phyloP scores from a whole-genome alignment of 495 filamentous ascomycete species.

The Hypoxylon lienhwacheense region DNA sequence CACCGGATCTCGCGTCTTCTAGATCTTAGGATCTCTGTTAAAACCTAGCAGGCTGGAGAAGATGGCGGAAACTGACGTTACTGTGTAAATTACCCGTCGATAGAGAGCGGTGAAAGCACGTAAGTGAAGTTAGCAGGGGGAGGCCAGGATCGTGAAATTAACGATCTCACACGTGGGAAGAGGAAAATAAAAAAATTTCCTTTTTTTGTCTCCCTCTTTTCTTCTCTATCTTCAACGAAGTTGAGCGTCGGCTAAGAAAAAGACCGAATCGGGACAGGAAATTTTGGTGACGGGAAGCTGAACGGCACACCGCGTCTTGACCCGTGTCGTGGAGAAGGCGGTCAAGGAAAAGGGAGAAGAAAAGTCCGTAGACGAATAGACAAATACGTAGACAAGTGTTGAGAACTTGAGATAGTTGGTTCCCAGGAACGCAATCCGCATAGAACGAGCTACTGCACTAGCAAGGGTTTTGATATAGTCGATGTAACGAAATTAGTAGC shows the following conservation, averaged over 20 bases:
- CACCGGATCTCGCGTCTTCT: slow-evolving; percentile 9
- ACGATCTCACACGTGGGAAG: slow-evolving; percentile 24
- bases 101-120: slow-evolving; percentile 29
- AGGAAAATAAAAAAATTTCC: no score
- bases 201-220: slow-evolving; percentile 13
- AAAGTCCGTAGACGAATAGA: slow-evolving; percentile 11
- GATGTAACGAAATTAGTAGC: slow-evolving; percentile 10
- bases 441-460: slow-evolving; percentile 24
- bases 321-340: slow-evolving; percentile 35
- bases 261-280: no score
- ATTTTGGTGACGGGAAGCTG: no score
- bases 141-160: slow-evolving; percentile 19
- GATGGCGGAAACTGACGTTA: slow-evolving; percentile 25
- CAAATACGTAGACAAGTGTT: neutral
- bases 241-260: slow-evolving; percentile 2
- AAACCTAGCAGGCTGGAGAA: slow-evolving; percentile 19
- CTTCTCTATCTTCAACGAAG: slow-evolving; percentile 1
- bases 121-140: slow-evolving; percentile 3
- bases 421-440: slow-evolving; percentile 22
- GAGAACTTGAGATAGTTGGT: no score
- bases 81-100: slow-evolving; percentile 28
- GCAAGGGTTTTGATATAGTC: slow-evolving; percentile 21
- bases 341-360: slow-evolving; percentile 32
- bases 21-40: slow-evolving; percentile 25
- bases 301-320: slow-evolving; percentile 29